Evolutionary conservation across 139 green algal genomes (phyloP), one percentile per base, ranked within the genome.

Genomic region (Volvox africanus): DNA sequence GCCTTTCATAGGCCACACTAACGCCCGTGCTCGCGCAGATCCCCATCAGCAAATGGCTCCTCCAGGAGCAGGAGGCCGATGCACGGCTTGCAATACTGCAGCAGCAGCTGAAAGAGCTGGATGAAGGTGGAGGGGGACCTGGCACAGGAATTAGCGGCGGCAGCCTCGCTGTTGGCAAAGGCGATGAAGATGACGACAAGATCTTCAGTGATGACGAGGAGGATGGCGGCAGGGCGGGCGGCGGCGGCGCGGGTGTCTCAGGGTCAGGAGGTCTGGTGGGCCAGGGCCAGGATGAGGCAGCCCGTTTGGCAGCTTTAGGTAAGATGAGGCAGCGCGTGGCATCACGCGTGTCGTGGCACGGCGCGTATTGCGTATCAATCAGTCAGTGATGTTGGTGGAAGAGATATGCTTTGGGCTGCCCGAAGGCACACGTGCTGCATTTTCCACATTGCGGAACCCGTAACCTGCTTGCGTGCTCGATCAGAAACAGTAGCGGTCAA

Each of bases 41-140:
- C 61, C 94, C 94, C 24, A 93, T 96, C 78, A 94, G 89, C 87
- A 95, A 95, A 87, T 96, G 94, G 94, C 89, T 95, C 36, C 65
- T 87, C n/a, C 67, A 94, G 61, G 93, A 96, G 82, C 77, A 92
- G 86, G 90, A 92, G 62, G 87, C 83, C 24, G 87, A 91, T 62
- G 76, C 83, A 5, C 69, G 90, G 44, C 84, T 89, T 68, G 88
- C 79, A 67, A 82, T 87, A 18, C 50, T 82, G 77, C 76, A 85
- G 82, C 33, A 44, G 80, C 77, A 83, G 73, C 90, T 86, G 33
- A 50, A 37, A 28, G 77, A 80, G 55, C 78, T 80, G 32, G 77
- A 83, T 9, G 76, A 44, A 44, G 22, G 16, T 50, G 65, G 30
- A 1, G 75, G 75, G 26, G 55, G 44, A 13, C 26, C 37, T 19